Conservation (phyloP, 345 rosid genomes). For the Melaleuca alternifolia region DNA sequence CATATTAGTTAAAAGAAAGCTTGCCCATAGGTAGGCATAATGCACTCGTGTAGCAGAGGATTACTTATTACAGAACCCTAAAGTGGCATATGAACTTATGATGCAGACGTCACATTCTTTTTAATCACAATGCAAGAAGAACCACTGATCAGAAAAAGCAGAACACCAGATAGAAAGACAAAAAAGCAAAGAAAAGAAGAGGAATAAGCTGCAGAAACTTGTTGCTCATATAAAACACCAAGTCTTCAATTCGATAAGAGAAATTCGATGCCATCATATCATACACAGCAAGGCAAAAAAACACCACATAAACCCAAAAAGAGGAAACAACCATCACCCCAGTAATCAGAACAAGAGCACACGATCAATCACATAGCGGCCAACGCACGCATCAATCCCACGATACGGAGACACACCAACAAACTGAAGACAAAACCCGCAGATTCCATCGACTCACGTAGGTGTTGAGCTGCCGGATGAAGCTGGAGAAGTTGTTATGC, state of each 20-base stretch:
- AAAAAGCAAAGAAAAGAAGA: not conserved
- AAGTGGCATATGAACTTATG: not conserved
- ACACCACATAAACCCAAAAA: not conserved
- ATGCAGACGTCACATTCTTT: not conserved
- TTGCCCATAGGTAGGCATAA: not conserved
- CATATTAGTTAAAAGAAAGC: not conserved
- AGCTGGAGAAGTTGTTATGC: conserved; percentile 90
- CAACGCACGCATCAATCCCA: not conserved
- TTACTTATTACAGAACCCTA: not conserved
- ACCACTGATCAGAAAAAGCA: not conserved
- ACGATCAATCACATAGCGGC: not conserved
- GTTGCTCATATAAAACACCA: not conserved
- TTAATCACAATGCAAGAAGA: not conserved
- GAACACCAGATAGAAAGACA: not conserved
- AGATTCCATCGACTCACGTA: not conserved
- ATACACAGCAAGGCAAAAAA: not conserved
- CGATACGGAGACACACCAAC: not conserved
- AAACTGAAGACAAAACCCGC: not conserved
- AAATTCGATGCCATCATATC: not conserved
- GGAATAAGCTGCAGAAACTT: not conserved
- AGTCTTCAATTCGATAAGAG: not conserved
- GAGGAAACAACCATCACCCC: not conserved
- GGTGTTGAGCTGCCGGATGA: conserved; percentile 11
- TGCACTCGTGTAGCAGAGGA: not conserved
- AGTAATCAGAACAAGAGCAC: not conserved